These are phyloP conservation scores for Boletus vermiculosoides DNA, from an alignment of 768 basidiomycete genomes.

Conservation along the genomic window DNA sequence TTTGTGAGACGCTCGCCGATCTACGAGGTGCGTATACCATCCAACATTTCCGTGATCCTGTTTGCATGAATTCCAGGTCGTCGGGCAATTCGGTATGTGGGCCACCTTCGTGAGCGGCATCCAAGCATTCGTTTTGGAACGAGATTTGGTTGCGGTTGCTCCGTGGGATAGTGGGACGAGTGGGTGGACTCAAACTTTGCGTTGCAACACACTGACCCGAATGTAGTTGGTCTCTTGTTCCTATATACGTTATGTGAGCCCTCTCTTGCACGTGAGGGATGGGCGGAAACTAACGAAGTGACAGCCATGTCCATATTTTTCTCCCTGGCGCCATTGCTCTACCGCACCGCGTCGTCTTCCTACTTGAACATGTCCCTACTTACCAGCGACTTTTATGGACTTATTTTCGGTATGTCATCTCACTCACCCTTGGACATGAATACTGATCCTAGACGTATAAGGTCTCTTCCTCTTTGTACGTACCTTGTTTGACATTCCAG, in stretches of 20 bases:
- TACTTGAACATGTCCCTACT: conserved; percentile 83
- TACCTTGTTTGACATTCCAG: neutral
- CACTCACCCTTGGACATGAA: neutral
- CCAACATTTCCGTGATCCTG: neutral
- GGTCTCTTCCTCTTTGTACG: conserved; percentile 54
- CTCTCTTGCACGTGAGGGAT: neutral
- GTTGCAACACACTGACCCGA: conserved; percentile 37
- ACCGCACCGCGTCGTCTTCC: conserved; percentile 80
- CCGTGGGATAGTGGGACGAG: conserved; percentile 72
- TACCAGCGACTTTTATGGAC: conserved; percentile 86
- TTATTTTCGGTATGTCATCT: conserved; percentile 56
- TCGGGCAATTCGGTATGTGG: conserved; percentile 85
- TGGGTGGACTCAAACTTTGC: conserved; percentile 31
- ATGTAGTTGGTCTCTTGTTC: conserved; percentile 46
- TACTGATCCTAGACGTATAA: conserved; percentile 13
- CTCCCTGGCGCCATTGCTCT: conserved; percentile 78
- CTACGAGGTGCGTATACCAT: conserved; percentile 53
- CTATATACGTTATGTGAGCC: conserved; percentile 42
- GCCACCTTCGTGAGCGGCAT: conserved; percentile 73
- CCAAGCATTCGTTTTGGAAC: conserved; percentile 73
- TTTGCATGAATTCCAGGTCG: conserved; percentile 44
- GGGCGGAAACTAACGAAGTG: neutral
- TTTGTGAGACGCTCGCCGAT: conserved; percentile 77
- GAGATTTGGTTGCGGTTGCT: conserved; percentile 54
- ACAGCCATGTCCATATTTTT: conserved; percentile 78